Conservation (phyloP, 1,284 basidiomycete genomes). For the Austroboletus olivaceoglutinosus region DNA sequence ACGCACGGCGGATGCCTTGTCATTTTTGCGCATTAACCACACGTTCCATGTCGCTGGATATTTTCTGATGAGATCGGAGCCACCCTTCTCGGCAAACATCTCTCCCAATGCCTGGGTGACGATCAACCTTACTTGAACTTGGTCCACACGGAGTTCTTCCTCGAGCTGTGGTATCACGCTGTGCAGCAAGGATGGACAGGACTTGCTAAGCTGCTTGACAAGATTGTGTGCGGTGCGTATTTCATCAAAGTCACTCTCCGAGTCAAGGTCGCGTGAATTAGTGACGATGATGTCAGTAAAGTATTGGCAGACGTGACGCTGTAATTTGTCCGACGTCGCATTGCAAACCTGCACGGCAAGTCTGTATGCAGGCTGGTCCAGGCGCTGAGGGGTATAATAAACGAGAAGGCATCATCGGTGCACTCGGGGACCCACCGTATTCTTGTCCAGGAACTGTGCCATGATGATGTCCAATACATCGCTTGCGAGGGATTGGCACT, state of each 20-base stretch:
- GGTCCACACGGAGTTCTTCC: constrained; percentile 82
- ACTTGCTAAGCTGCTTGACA: constrained; percentile 79
- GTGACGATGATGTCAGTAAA: constrained; percentile 85
- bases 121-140: constrained; percentile 69
- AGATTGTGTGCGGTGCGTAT: constrained; percentile 80
- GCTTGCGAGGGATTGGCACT: constrained; percentile 69
- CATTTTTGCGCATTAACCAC: constrained; percentile 82
- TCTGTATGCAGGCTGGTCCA: constrained; percentile 76
- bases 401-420: neutral
- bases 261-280: constrained; percentile 55
- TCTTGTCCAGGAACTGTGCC: constrained; percentile 81
- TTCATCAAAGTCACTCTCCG: constrained; percentile 60
- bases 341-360: constrained; percentile 91
- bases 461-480: constrained; percentile 83
- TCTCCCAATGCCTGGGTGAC: constrained; percentile 85
- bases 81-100: constrained; percentile 83
- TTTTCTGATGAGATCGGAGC: constrained; percentile 70
- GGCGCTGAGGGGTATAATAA: constrained; percentile 42
- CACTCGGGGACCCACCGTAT: constrained; percentile 45
- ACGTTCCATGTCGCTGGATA: constrained; percentile 84
- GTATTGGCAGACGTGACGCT: constrained; percentile 87
- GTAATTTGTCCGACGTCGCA: constrained; percentile 79
- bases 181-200: constrained; percentile 80
- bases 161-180: constrained; percentile 94
- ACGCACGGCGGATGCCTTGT: constrained; percentile 73